Evolutionary conservation across 1,139 yeast species (phyloP).

Genomic region (Kazachstania sp.): DNA sequence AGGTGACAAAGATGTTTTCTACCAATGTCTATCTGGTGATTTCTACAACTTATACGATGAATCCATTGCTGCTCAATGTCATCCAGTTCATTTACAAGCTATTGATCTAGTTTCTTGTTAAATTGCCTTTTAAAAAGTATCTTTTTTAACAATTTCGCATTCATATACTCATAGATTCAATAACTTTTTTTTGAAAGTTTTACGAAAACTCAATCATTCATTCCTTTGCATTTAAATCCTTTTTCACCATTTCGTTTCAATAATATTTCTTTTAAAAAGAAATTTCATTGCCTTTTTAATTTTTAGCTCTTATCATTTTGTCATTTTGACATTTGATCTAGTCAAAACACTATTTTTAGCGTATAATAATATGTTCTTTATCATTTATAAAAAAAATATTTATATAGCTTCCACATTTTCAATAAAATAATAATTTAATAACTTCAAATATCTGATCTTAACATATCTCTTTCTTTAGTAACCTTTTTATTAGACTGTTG

Average conservation of each 20-base stretch:
- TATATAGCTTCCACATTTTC: neutral
- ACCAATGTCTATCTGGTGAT: slow-evolving; percentile 20
- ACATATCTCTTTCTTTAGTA: too few species aligned
- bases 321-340: neutral
- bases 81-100: slow-evolving; percentile 13
- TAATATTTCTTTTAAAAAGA: neutral
- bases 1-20: slow-evolving; percentile 17
- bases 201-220: slow-evolving; percentile 2
- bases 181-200: neutral
- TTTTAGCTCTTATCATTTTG: neutral
- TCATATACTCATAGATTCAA: neutral
- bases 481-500: too few species aligned
- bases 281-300: neutral
- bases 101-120: slow-evolving; percentile 13
- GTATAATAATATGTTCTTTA: neutral
- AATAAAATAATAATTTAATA: neutral
- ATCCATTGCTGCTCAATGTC: slow-evolving; percentile 14
- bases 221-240: slow-evolving; percentile 2
- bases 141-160: neutral
- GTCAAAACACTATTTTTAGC: neutral
- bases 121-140: neutral
- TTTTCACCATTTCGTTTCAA: neutral
- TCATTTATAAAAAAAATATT: neutral
- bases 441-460: too few species aligned
- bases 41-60: slow-evolving; percentile 20